These are phyloP conservation scores for Arabidopsis suecica DNA, from an alignment of 345 rosid genomes.

Conservation along the genomic window DNA sequence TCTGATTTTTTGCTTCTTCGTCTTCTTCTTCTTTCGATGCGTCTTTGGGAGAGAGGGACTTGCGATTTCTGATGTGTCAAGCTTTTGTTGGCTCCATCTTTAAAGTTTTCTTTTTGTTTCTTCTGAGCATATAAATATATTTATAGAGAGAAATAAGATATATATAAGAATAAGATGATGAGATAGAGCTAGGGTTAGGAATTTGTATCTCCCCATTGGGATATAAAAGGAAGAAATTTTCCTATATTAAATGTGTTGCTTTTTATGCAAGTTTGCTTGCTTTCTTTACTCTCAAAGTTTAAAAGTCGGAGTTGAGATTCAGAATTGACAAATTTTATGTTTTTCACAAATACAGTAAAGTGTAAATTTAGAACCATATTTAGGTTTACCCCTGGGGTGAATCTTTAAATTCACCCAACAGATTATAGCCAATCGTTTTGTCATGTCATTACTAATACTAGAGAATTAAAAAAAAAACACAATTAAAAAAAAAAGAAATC, in stretches of 20 bases:
- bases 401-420: too few relatives aligned
- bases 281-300: too few relatives aligned
- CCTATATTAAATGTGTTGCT: not conserved
- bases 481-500: too few relatives aligned
- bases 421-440: too few relatives aligned
- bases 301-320: too few relatives aligned
- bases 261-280: not conserved
- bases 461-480: too few relatives aligned
- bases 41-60: conserved; percentile 8
- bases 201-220: not conserved
- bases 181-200: not conserved
- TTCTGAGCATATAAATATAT: not conserved
- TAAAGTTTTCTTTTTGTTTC: not conserved
- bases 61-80: conserved; percentile 7
- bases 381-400: too few relatives aligned
- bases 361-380: too few relatives aligned
- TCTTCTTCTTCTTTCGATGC: not conserved
- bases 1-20: not conserved
- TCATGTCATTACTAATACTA: too few relatives aligned
- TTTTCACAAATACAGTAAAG: too few relatives aligned
- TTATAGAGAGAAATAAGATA: not conserved
- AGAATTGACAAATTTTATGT: too few relatives aligned
- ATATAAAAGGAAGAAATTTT: not conserved
- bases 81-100: conserved; percentile 23
- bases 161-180: too few relatives aligned